Evolutionary conservation across 768 basidiomycete genomes (phyloP).

Genomic region (Hemileccinum rubropunctum): DNA sequence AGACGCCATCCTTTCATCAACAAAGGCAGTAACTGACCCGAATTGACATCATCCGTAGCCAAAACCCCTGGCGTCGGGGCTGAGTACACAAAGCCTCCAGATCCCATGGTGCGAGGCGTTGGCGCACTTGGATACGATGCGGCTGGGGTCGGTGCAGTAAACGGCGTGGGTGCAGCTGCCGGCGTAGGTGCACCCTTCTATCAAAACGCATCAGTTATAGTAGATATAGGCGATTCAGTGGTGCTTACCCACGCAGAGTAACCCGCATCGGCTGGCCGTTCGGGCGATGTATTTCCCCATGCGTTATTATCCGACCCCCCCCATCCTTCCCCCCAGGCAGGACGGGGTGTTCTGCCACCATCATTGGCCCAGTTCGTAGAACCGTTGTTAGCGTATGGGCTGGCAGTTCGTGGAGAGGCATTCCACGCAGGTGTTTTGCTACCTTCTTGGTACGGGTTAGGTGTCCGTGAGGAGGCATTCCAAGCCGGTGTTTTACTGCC

Average conservation of each 20-base stretch:
- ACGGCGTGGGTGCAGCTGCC: conserved; percentile 40
- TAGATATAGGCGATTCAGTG: conserved; percentile 19
- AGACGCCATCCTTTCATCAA: conserved; percentile 11
- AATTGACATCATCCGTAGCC: conserved; percentile 28
- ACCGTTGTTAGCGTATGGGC: conserved; percentile 39
- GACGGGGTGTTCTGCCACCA: conserved; percentile 52
- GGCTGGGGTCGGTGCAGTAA: conserved; percentile 30
- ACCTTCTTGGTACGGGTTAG: conserved; percentile 46
- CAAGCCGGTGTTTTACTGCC: conserved; percentile 50
- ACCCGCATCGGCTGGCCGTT: conserved; percentile 28
- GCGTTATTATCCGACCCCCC: conserved; percentile 24
- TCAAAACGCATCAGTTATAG: conserved; percentile 7
- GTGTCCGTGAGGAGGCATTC: conserved; percentile 49
- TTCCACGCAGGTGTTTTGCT: conserved; percentile 14
- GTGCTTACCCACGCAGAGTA: conserved; percentile 35
- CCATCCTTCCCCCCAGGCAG: conserved; percentile 36
- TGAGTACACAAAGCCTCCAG: conserved; percentile 21
- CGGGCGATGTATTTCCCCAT: conserved; percentile 33
- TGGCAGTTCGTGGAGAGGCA: conserved; percentile 47
- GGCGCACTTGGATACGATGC: conserved; percentile 30
- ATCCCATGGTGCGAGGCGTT: conserved; percentile 31
- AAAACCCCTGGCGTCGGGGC: conserved; percentile 32
- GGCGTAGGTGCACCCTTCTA: conserved; percentile 37
- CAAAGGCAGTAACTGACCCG: conserved; percentile 16
- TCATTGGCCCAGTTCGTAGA: conserved; percentile 29